Base-by-base conservation (phyloP, 2,329 filamentous ascomycete species). In the Chaetomiaceae sp. region DNA sequence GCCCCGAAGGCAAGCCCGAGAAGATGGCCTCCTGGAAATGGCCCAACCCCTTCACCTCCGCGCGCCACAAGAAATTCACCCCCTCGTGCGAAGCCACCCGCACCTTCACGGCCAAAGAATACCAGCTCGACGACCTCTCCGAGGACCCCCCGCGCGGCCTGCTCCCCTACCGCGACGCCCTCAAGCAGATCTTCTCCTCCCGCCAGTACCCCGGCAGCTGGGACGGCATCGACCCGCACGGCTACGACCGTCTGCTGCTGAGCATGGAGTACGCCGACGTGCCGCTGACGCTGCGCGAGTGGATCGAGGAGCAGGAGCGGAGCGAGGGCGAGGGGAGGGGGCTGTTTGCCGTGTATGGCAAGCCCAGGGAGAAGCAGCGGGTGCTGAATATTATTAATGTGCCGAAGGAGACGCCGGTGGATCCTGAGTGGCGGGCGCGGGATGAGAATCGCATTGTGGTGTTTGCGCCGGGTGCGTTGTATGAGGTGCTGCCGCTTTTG, bases 401-500 rank as follows among this genome's bases (percentile, higher is more conserved):
- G 17, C 55, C 63, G 38, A 35, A 47, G 14, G 39, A 59, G 39
- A 57, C 47, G 56, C 61, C 53, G 48, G 64, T 53, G 55, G 63
- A 42, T 47, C 66, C 53, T 51, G 65, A 58, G 49, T 50, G 50
- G 37, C 58, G 63, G n/a, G 54, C 48, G 10, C 45, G 56, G 20
- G 70, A 73, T 51, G 57, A 63, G 43, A 57, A 66, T 44, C 64
- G 61, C 51, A 62, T 74, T 2, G 71, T 72, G n/a, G 68, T 78
- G 25, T 79, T 79, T 60, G 75, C 76, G 16, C 75, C 76, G 0
- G 76, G 75, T 0, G 75, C 75, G 9, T 57, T 79, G 9, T 78
- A 79, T 51, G 68, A 72, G 30, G 66, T 71, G 10, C 56, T 78
- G 41, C 76, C 76, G 30, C 64, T 79, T 3, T 79, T 73, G 73